Conservation (phyloP, 495 filamentous ascomycete genomes). For the Lophiostoma macrostomum region DNA sequence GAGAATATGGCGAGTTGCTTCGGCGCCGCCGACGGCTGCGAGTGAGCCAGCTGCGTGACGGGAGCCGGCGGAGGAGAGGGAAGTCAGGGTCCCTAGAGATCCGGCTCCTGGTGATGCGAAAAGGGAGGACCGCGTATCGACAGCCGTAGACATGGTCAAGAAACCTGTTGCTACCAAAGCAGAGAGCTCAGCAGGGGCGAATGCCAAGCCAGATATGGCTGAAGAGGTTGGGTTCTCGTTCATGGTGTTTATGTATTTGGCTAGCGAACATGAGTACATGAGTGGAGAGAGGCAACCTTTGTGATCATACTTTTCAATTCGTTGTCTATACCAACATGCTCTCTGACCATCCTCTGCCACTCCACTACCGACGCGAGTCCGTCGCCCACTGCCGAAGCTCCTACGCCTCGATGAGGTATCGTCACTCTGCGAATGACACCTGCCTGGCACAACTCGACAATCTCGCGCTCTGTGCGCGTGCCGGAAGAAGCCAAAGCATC, state of each 20-base stretch:
- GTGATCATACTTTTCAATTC: slow-evolving; percentile 47
- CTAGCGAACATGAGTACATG: slow-evolving; percentile 35
- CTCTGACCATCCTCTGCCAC: slow-evolving; percentile 56
- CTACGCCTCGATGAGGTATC: slow-evolving; percentile 61
- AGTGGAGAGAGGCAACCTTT: too few relatives aligned
- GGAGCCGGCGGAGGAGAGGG: slow-evolving; percentile 52
- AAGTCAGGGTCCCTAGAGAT: slow-evolving; percentile 50
- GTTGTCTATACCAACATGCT: slow-evolving; percentile 44
- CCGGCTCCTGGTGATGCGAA: slow-evolving; percentile 55
- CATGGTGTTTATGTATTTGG: slow-evolving; percentile 55
- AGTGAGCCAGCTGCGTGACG: slow-evolving; percentile 60
- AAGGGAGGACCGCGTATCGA: slow-evolving; percentile 46
- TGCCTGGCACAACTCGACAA: slow-evolving; percentile 57
- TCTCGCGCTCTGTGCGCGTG: slow-evolving; percentile 70
- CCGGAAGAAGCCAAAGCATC: slow-evolving; percentile 63
- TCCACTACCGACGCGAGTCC: slow-evolving; percentile 63
- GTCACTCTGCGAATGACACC: slow-evolving; percentile 64
- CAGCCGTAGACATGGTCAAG: slow-evolving; percentile 55
- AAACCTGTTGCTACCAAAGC: slow-evolving; percentile 70
- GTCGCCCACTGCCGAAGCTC: slow-evolving; percentile 63
- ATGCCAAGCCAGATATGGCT: slow-evolving; percentile 47
- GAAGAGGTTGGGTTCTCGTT: slow-evolving; percentile 52
- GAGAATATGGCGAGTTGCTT: slow-evolving; percentile 52
- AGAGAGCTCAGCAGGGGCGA: slow-evolving; percentile 53
- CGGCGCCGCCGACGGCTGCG: slow-evolving; percentile 59